These are phyloP conservation scores for Pisolithus thermaeus DNA, from an alignment of 1,284 basidiomycete genomes.

Conservation along the genomic window DNA sequence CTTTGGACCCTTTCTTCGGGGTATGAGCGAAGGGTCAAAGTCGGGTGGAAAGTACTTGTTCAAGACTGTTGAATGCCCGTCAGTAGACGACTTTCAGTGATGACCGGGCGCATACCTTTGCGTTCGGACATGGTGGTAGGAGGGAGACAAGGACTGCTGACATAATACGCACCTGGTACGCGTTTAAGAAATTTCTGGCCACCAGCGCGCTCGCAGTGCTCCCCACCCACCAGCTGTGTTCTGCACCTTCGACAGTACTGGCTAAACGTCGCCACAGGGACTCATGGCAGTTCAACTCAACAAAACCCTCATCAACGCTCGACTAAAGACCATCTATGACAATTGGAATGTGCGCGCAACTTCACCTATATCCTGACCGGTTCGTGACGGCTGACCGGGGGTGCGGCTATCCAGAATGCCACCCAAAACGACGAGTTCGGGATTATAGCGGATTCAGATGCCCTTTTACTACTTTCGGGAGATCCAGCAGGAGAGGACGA, in stretches of 20 bases:
- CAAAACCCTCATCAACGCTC: conserved; percentile 56
- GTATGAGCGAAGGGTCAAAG: conserved; percentile 97
- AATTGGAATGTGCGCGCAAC: conserved; percentile 64
- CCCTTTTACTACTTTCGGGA: conserved; percentile 74
- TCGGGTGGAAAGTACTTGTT: conserved; percentile 94
- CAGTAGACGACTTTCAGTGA: conserved; percentile 2
- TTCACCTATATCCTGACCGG: conserved; percentile 1
- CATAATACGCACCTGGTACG: conserved; percentile 22
- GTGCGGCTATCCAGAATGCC: conserved; percentile 39
- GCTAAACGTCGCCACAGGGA: conserved; percentile 3
- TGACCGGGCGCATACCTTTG: conserved; percentile 47
- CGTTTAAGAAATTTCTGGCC: conserved; percentile 27
- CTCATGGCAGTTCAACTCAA: conserved; percentile 49
- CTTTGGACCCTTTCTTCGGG: conserved; percentile 81
- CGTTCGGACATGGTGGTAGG: conserved; percentile 74
- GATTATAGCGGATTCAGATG: conserved; percentile 61
- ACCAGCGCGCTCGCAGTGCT: conserved; percentile 16
- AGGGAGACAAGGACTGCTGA: conserved; percentile 17
- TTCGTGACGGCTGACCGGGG: conserved; percentile 3
- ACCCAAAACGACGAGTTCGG: conserved; percentile 65
- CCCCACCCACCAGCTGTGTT: conserved; percentile 7
- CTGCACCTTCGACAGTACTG: conserved; percentile 1
- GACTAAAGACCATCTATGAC: conserved; percentile 63
- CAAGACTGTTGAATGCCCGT: conserved; percentile 47
- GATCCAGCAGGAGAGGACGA: conserved; percentile 82